Evolutionary conservation across 1,139 yeast genomes (phyloP), one percentile per base, ranked within the genome.

Genomic region (Meyerozyma sp.): DNA sequence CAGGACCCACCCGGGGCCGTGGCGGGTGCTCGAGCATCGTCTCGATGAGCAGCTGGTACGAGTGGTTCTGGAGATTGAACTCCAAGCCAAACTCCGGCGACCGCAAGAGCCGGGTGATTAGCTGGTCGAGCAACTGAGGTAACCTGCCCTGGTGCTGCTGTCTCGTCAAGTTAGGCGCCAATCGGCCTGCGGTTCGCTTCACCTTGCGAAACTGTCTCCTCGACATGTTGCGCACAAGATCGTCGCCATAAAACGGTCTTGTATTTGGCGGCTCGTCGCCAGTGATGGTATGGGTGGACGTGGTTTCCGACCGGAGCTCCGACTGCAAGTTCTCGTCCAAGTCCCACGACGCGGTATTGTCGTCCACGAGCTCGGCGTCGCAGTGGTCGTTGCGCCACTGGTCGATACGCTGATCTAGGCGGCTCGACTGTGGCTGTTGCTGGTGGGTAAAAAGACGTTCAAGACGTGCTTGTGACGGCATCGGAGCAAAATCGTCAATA

Each of bases 301-400:
- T 8, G 20, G 34, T 30, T 16, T 34, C 25, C n/a, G 37, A 34
- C 26, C 21, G 26, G 11, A 34, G 25, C n/a, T 34, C 25, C 42
- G 39, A 18, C 27, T 39, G 40, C 39, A 64, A 50, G 45, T 65
- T 59, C 47, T 68, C 75, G 49, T 71, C 76, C 46, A 72, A 56
- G 50, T 71, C 71, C 77, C 77, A 72, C 41, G 72, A 66, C 13
- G 77, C 77, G 4, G 65, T 61, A 50, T 71, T 70, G 48, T 72
- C 77, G 46, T 69, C 73, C 6, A 67, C 58, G 26, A 60, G 39
- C 32, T 53, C 46, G 41, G 26, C 3, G 14, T 42, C 40, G 49
- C 20, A 34, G 18, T 38, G 50, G 46, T 44, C 40, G 41, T 44
- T 41, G 37, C 49, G 49, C 59, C 59, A 56, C 35, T 47, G 49